These are phyloP conservation scores for Leccinum laetum DNA, from an alignment of 1,284 basidiomycete genomes.

Conservation along the genomic window DNA sequence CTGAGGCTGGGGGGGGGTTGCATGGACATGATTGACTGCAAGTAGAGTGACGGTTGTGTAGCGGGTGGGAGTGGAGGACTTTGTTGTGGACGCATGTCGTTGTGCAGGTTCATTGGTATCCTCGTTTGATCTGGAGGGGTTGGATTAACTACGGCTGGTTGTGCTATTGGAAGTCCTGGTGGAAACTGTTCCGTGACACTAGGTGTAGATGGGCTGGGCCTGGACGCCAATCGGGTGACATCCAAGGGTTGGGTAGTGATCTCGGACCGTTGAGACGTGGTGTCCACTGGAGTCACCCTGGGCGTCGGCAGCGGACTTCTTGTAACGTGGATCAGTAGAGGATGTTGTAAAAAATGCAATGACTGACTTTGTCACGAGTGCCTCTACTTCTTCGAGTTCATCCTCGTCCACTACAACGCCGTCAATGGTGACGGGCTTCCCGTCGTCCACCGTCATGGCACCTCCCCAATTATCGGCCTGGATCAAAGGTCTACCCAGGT, in stretches of 20 bases:
- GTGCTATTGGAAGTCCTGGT: slow-evolving; percentile 3
- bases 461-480: slow-evolving; percentile 58
- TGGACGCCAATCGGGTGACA: background rate
- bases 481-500: slow-evolving; percentile 41
- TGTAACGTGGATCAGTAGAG: slow-evolving; percentile 28
- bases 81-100: slow-evolving; percentile 1
- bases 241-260: slow-evolving; percentile 3
- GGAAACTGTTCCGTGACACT: background rate
- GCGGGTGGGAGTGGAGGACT: slow-evolving; percentile 4
- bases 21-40: slow-evolving; percentile 10
- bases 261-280: slow-evolving; percentile 11
- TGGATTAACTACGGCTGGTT: background rate
- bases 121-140: slow-evolving; percentile 7
- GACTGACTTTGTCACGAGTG: slow-evolving; percentile 35
- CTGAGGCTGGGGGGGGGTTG: slow-evolving; percentile 20
- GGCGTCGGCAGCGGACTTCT: slow-evolving; percentile 60
- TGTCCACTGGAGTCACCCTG: slow-evolving; percentile 50
- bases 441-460: slow-evolving; percentile 45
- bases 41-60: slow-evolving; percentile 13
- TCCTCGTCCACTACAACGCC: slow-evolving; percentile 33
- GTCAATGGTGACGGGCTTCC: slow-evolving; percentile 37
- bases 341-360: slow-evolving; percentile 15
- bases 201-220: slow-evolving; percentile 3
- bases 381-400: slow-evolving; percentile 37
- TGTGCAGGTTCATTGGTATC: background rate